A percentile compares a stretch with the other conserved stretches of the same genome.
Conservation (phyloP, 768 basidiomycete genomes). For the Podaxis mareebaensis region DNA sequence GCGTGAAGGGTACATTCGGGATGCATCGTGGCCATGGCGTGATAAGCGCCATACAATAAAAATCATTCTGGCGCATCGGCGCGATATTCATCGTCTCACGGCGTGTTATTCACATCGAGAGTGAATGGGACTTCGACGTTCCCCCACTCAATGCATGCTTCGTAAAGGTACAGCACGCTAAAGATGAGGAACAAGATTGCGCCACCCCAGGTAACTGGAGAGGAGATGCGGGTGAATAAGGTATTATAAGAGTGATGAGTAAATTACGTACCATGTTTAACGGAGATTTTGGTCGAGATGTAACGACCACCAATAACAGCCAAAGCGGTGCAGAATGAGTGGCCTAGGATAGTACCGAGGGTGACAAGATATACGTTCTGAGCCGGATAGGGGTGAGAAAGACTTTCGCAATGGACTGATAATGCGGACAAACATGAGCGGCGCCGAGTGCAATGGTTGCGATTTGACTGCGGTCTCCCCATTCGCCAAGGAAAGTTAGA, state of each 20-base stretch:
- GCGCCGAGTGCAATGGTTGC: slow-evolving; percentile 95
- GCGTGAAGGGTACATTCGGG: too few species aligned
- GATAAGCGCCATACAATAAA: too few species aligned
- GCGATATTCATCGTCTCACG: background rate
- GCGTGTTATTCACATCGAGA: slow-evolving; percentile 1
- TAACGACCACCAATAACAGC: slow-evolving; percentile 95
- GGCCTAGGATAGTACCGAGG: slow-evolving; percentile 87
- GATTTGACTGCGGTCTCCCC: slow-evolving; percentile 98
- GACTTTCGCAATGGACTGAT: slow-evolving; percentile 1
- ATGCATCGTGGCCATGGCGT: too few species aligned
- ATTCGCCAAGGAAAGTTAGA: slow-evolving; percentile 97
- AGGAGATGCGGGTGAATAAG: background rate
- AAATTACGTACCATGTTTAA: slow-evolving; percentile 78
- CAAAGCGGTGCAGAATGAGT: slow-evolving; percentile 81
- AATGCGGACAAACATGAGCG: slow-evolving; percentile 67
- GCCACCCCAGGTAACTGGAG: slow-evolving; percentile 81
- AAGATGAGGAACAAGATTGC: slow-evolving; percentile 82
- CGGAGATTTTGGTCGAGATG: slow-evolving; percentile 90
- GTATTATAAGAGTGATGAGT: slow-evolving; percentile 13
- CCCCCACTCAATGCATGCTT: slow-evolving; percentile 45
- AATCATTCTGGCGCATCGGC: too few species aligned
- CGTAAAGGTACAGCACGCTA: slow-evolving; percentile 74
- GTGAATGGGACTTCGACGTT: slow-evolving; percentile 25
- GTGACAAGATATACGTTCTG: slow-evolving; percentile 94
- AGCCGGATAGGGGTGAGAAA: background rate